Evolutionary conservation across 768 basidiomycete species (phyloP), one percentile per base, ranked within the genome.

Genomic region (Boletus rubropictus): DNA sequence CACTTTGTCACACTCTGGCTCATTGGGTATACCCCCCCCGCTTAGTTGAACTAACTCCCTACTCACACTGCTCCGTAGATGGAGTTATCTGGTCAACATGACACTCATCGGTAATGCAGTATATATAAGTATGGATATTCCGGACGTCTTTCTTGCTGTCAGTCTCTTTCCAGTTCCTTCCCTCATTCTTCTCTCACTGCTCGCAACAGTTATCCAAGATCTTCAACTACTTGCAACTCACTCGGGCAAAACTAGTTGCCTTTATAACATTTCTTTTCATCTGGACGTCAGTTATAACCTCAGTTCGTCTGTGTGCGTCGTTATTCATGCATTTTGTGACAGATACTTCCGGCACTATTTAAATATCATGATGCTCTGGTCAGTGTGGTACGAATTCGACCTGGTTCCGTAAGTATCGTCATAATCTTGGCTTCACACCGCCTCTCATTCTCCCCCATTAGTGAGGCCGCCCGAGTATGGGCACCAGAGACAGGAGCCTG

Each of bases 121-220:
- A 24, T 98, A 85, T 58, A 76, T 94, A 69, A 96, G 92, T 63
- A 98, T 98, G 96, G 96, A 99, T 70, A 75, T 94, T 17, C 91
- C 94, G 0, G 96, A 99, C 62, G 69, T 81, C 28, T 89, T 86
- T 66, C 74, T 99, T 11, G 92, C 89, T 11, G 86, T 91, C 53
- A 54, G 86, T 70, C 15, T 28, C 43, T 35, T 20, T 15, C 29
- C 21, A 3, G 7, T 38, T 12, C 15, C 6, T 28, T 28, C 29
- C n/a, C 25, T 37, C 34, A 0, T 28, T 14, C 29, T 34, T 18
- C 32, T 21, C 1, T 43, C 42, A 53, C 21, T 34, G 20, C 12
- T 47, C 10, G 28, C 34, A 11, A 43, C 50, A 93, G 90, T 67
- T 86, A 43, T 83, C 88, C 15, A 98, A 98, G 69, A 63, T 92